These are phyloP conservation scores for Candida vartiovaarae DNA, from an alignment of 805 yeast genomes.

Conservation along the genomic window DNA sequence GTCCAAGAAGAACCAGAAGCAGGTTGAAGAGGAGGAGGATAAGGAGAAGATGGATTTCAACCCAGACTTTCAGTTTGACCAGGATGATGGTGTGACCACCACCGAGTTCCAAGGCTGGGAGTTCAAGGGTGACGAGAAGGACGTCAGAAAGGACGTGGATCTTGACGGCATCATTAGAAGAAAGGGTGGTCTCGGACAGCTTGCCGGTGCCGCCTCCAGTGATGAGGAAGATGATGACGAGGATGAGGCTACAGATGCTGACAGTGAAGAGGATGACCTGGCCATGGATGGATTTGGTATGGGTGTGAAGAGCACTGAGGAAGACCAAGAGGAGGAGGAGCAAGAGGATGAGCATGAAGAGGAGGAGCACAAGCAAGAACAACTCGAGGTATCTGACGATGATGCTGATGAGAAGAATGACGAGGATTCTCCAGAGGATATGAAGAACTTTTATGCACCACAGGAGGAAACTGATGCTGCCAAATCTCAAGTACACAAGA, in stretches of 20 bases:
- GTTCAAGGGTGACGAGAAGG: conserved; percentile 45
- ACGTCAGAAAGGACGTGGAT: conserved; percentile 58
- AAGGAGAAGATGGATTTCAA: conserved; percentile 52
- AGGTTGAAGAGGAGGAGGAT: conserved; percentile 26
- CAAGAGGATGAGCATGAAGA: conserved; percentile 25
- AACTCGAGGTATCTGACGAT: conserved; percentile 18
- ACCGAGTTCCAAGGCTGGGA: conserved; percentile 76
- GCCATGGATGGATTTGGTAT: conserved; percentile 42
- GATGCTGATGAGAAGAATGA: conserved; percentile 33
- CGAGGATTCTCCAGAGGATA: conserved; percentile 73
- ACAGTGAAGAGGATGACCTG: conserved; percentile 32
- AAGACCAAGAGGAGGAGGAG: conserved; percentile 29
- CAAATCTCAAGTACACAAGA: conserved; percentile 44
- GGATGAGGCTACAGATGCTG: conserved; percentile 26
- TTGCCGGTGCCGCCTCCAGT: conserved; percentile 38
- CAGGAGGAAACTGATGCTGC: conserved; percentile 46
- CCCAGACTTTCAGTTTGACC: conserved; percentile 65
- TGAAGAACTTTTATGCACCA: conserved; percentile 69
- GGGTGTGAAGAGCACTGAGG: conserved; percentile 25
- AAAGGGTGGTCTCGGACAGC: conserved; percentile 68
- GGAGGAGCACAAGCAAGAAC: conserved; percentile 25
- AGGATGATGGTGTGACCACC: conserved; percentile 49
- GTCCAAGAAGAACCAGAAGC: conserved; percentile 18
- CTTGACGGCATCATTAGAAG: conserved; percentile 80
- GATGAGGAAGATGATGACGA: conserved; percentile 38